Evolutionary conservation across 2,329 filamentous ascomycete species (phyloP), one percentile per base, ranked within the genome.

Genomic region (Arthrobotrys iridis): DNA sequence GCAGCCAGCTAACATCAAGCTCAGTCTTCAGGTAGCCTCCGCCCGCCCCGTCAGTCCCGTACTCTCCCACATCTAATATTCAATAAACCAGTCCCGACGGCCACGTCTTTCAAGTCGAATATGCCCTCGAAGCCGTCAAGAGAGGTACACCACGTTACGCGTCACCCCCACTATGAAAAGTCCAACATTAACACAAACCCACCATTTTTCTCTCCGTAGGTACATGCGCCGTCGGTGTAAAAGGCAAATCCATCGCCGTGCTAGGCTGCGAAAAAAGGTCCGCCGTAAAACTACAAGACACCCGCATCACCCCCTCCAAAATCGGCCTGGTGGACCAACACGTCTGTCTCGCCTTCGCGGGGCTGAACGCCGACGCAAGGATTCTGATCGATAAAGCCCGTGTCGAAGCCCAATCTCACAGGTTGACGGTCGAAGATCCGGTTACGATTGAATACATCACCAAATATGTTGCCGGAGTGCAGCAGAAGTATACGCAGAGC

Each of bases 61-160:
- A 78, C 46, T 20, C 48, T 30, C 35, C 45, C 41, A 30, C 43
- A 22, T 33, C 71, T 78, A 80, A 85, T 89, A 83, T 90, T 82
- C 40, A n/a, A 52, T 52, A 11, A 18, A 70, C 55, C 82, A 98
- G 94, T 88, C 95, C 95, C 81, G 95, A 99, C 85, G 95, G 95
- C 84, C 95, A 99, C 86, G 95, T 99, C 81, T 99, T 99, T 86
- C 95, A 99, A 85, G 95, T 99, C 81, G 95, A 99, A 87, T 99
- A 99, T 88, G 95, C 95, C 67, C 91, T 96, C 79, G 95, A 99
- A 85, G 95, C 95, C 79, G 95, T 99, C 79, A 99, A 99, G 87
- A 86, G 95, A 93, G 95, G 94, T 95, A 85, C 74, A 82, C 80
- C 22, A 13, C 41, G 43, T 77, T 74, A 55, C 70, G 26, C 45